phyloP scores from a whole-genome alignment of 108 stramenopile genomes.

The Cyclostephanos invisitatus region DNA sequence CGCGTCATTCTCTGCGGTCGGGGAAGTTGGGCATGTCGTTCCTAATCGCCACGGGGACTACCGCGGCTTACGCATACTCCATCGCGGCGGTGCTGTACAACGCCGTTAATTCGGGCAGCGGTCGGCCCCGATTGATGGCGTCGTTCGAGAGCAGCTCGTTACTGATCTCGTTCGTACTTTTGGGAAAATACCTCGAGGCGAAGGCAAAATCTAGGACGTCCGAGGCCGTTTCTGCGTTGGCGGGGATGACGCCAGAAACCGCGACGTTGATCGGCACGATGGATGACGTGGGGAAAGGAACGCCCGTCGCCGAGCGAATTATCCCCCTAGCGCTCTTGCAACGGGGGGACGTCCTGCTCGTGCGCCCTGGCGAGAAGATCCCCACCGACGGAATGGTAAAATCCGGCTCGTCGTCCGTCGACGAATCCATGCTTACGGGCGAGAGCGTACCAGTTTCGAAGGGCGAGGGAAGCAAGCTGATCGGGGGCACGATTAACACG shows the following conservation, averaged over 20 bases:
- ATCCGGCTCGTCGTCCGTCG: conserved; percentile 73
- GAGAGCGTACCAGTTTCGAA: conserved; percentile 74
- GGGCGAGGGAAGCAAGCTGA: conserved; percentile 48
- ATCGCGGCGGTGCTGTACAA: conserved; percentile 53
- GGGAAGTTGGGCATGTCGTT: conserved; percentile 82
- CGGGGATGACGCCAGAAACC: conserved; percentile 50
- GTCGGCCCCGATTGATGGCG: conserved; percentile 46
- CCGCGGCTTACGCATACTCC: conserved; percentile 75
- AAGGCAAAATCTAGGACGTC: conserved; percentile 49
- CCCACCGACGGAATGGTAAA: conserved; percentile 85
- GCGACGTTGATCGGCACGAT: conserved; percentile 51
- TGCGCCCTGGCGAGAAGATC: conserved; percentile 73
- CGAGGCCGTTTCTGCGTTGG: conserved; percentile 48
- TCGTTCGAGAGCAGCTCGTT: conserved; percentile 78
- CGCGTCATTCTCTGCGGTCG: conserved; percentile 55
- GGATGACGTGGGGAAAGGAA: conserved; percentile 12
- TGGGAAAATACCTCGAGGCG: conserved; percentile 83
- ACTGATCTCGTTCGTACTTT: conserved; percentile 71
- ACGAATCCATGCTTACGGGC: conserved; percentile 88
- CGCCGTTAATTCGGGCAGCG: conserved; percentile 19
- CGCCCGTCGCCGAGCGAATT: conserved; percentile 23
- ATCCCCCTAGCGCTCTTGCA: conserved; percentile 49
- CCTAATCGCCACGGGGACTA: conserved; percentile 83
- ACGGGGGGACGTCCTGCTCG: conserved; percentile 70
- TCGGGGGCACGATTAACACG: conserved; percentile 70